phyloP scores from a whole-genome alignment of 352 stramenopile species.

The Phytopythium aichiense region DNA sequence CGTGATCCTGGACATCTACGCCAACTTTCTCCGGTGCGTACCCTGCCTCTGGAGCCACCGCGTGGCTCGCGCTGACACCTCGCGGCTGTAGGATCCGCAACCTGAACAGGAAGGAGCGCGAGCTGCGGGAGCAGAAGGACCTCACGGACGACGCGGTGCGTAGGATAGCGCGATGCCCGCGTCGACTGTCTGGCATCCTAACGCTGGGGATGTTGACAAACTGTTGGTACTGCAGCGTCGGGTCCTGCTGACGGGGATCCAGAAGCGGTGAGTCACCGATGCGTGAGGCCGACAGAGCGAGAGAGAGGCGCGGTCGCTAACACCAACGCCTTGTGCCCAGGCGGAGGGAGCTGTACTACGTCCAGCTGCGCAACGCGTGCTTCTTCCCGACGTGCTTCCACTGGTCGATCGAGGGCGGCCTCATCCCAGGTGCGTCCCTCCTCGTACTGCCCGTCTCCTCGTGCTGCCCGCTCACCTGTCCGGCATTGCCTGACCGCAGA shows the following conservation, averaged over 20 bases:
- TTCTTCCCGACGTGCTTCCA: conserved; percentile 78
- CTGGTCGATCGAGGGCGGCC: conserved; percentile 69
- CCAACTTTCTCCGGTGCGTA: conserved; percentile 61
- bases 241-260: conserved; percentile 37
- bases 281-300: background rate
- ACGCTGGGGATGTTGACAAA: background rate
- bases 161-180: background rate
- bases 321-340: conserved; percentile 15
- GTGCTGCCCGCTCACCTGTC: background rate
- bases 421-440: conserved; percentile 48
- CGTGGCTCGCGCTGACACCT: background rate
- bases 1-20: conserved; percentile 76
- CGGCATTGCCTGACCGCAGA: conserved; percentile 20
- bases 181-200: background rate
- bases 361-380: conserved; percentile 79
- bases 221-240: conserved; percentile 18
- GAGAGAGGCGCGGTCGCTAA: background rate
- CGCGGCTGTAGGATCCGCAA: conserved; percentile 41
- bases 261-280: conserved; percentile 28
- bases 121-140: conserved; percentile 43
- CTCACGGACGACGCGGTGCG: conserved; percentile 52
- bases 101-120: conserved; percentile 53
- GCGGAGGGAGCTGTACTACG: conserved; percentile 68
- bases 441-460: background rate
- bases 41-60: background rate